phyloP scores from a whole-genome alignment of 805 yeast genomes.

The Aciculoconidium aculeatum region DNA sequence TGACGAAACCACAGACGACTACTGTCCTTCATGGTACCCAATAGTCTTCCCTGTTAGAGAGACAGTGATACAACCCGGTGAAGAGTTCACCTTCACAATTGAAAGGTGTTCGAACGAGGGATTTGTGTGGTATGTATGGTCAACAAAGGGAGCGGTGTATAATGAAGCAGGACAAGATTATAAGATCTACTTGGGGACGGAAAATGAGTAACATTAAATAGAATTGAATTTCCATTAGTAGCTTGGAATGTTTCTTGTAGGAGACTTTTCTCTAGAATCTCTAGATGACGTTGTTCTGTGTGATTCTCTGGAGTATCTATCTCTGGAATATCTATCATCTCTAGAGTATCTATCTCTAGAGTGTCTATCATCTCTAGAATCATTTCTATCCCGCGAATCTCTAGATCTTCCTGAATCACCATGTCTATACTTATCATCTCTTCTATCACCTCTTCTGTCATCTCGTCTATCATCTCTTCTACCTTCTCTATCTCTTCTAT shows the following conservation, averaged over 20 bases:
- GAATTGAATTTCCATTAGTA: too few relatives aligned
- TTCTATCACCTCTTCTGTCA: slow-evolving; percentile 4
- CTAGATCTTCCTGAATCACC: slow-evolving; percentile 1
- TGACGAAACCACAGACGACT: slow-evolving; percentile 10
- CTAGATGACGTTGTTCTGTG: neutral
- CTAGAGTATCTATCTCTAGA: neutral
- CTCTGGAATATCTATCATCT: slow-evolving; percentile 1
- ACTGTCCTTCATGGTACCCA: slow-evolving; percentile 36
- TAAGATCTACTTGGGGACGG: too few relatives aligned
- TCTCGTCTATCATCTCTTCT: slow-evolving; percentile 5
- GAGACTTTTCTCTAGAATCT: slow-evolving; percentile 2
- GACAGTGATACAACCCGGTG: slow-evolving; percentile 7
- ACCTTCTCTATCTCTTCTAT: slow-evolving; percentile 11
- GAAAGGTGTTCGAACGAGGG: slow-evolving; percentile 1
- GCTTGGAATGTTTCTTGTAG: slow-evolving; percentile 1
- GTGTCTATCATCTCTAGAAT: neutral
- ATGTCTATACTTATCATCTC: slow-evolving; percentile 6
- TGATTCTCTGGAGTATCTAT: slow-evolving; percentile 1
- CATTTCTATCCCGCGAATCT: neutral
- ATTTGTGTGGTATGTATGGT: too few relatives aligned
- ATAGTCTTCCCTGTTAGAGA: slow-evolving; percentile 26
- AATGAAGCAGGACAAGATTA: too few relatives aligned
- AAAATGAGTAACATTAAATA: too few relatives aligned
- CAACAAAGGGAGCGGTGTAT: too few relatives aligned
- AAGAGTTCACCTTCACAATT: slow-evolving; percentile 8